Base-by-base conservation (phyloP, 345 rosid genomes). In the Brassica incana region DNA sequence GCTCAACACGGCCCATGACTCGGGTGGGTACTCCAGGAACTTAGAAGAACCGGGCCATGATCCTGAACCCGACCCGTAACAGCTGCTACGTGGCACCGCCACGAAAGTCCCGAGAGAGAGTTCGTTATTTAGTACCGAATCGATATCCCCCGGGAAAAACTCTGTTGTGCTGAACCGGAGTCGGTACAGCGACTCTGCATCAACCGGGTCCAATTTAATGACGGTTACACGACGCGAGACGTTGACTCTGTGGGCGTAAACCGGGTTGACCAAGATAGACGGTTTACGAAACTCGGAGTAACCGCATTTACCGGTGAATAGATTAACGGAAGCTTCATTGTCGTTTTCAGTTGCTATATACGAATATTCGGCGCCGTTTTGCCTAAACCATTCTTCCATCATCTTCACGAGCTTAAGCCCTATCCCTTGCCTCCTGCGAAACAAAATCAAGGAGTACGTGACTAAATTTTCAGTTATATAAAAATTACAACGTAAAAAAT, bases 101-200 rank as follows among this genome's bases (percentile, higher is more conserved):
- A 96, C 71, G 50, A 92, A 93, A 16, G 95, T 93, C 1, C 98
- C 99, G 1, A 96, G 74, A 2, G 78, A 87, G n/a, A 93, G 97
- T 65, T 84, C 84, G 86, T 96, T 96, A 25, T 77, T 80, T 3
- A 96, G 88, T 0, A 96, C 90, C 4, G 97, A 86, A 77, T 90
- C 97, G 32, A 96, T 87, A 88, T 96, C 99, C 0, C 91, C 88
- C 0, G 99, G 99, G 87, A 96, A 96, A 84, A 96, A 96, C 88
- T 96, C 99, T 48, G 91, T 90, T 33, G 97, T 88, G 45, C 94
- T 83, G 81, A 96, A 92, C 30, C 92, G 92, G 29, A 84, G 75
- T 2, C 95, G 92, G 85, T 96, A 96, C 14, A 96, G 76, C 1
- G 52, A 5, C 59, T 92, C 98, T 0, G 99, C 97, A 63, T 92